Conservation (phyloP, 2,329 filamentous ascomycete genomes). For the Neurospora crassa region DNA sequence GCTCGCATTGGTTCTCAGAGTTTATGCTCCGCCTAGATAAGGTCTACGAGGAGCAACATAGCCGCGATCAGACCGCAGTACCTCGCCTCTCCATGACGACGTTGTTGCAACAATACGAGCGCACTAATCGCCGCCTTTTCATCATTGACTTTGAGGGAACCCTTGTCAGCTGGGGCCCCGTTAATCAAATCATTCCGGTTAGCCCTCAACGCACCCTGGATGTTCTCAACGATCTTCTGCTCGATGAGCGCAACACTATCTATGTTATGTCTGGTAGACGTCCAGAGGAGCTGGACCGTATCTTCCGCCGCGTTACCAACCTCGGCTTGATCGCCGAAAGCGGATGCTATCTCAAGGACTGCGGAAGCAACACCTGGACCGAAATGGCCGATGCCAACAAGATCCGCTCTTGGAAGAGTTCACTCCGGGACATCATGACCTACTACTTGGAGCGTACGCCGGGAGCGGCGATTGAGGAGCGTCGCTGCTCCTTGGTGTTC, state of each 20-base stretch:
- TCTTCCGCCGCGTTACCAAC: conserved; percentile 75
- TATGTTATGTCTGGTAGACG: conserved; percentile 90
- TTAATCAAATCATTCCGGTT: conserved; percentile 74
- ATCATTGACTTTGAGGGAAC: conserved; percentile 93
- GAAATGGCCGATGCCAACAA: conserved; percentile 65
- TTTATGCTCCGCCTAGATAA: conserved; percentile 62
- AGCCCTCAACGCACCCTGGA: conserved; percentile 77
- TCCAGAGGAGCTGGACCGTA: conserved; percentile 76
- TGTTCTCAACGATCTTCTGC: conserved; percentile 69
- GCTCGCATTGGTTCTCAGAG: conserved; percentile 74
- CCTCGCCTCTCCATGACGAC: conserved; percentile 67
- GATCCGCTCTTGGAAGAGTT: conserved; percentile 71
- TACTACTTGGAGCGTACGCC: conserved; percentile 90
- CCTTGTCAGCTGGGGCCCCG: conserved; percentile 75
- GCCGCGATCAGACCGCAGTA: conserved; percentile 75
- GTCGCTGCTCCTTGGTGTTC: conserved; percentile 86
- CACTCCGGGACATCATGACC: conserved; percentile 70
- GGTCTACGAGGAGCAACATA: conserved; percentile 75
- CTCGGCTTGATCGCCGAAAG: conserved; percentile 91
- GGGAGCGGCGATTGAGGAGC: conserved; percentile 78
- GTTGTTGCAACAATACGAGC: conserved; percentile 56
- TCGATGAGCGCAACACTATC: conserved; percentile 73
- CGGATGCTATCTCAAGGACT: conserved; percentile 77
- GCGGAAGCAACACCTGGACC: conserved; percentile 60
- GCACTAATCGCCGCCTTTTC: conserved; percentile 63